Conservation (phyloP, 805 yeast genomes). For the Starmerella potacharoeniae region DNA sequence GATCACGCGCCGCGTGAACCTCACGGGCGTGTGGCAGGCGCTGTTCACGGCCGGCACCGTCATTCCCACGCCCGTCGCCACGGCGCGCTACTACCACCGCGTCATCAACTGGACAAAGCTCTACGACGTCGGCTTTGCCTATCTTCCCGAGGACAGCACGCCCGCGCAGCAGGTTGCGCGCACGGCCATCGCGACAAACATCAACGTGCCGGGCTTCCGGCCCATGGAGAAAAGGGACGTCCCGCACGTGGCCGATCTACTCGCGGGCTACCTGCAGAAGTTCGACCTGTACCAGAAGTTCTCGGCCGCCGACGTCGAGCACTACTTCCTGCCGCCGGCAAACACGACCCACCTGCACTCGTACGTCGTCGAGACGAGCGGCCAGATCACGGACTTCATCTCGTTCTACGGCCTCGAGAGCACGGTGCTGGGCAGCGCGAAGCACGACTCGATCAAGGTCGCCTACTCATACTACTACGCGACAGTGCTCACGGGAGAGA, state of each 20-base stretch:
- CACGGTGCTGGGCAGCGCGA: conserved; percentile 54
- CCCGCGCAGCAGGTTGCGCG: conserved; percentile 53
- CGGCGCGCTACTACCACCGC: conserved; percentile 85
- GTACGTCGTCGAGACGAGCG: conserved; percentile 61
- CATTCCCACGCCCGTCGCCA: conserved; percentile 82
- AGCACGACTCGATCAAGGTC: conserved; percentile 59
- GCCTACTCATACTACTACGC: conserved; percentile 90
- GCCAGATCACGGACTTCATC: conserved; percentile 69
- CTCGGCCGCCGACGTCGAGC: conserved; percentile 54
- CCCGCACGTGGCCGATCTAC: conserved; percentile 48
- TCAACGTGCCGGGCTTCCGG: conserved; percentile 46
- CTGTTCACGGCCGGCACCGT: conserved; percentile 86
- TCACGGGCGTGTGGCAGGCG: conserved; percentile 84
- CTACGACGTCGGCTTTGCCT: conserved; percentile 80
- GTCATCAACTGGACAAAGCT: conserved; percentile 87
- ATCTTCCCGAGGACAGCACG: conserved; percentile 61
- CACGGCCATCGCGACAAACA: conserved; percentile 43
- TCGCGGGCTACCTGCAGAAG: conserved; percentile 50
- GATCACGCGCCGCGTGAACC: conserved; percentile 84
- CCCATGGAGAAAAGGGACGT: conserved; percentile 49
- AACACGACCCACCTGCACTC: conserved; percentile 34
- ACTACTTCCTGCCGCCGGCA: conserved; percentile 52
- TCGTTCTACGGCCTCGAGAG: conserved; percentile 85
- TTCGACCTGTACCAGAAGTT: conserved; percentile 68
- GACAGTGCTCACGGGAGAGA: conserved; percentile 34